Conservation (phyloP, 2,329 filamentous ascomycete genomes). For the Macrophomina pseudophaseolina region DNA sequence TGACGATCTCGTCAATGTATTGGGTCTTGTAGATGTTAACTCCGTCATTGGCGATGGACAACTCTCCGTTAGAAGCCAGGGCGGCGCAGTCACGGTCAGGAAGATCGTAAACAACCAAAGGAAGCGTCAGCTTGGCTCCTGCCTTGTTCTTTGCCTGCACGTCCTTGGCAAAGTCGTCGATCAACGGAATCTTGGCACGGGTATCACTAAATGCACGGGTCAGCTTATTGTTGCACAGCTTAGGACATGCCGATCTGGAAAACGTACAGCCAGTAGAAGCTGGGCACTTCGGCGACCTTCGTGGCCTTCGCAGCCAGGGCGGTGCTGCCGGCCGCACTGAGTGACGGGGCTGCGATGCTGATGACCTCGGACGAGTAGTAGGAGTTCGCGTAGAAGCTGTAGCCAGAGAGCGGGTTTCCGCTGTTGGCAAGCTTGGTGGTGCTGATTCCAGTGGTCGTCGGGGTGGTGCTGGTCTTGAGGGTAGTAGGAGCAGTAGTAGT, state of each 20-base stretch:
- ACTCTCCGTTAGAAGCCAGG: constrained; percentile 67
- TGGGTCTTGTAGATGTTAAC: constrained; percentile 55
- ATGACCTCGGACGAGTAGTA: constrained; percentile 61
- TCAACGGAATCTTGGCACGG: constrained; percentile 54
- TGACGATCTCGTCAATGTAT: constrained; percentile 61
- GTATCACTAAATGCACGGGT: constrained; percentile 46
- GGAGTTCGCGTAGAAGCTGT: constrained; percentile 57
- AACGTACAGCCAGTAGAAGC: constrained; percentile 57
- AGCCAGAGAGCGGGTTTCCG: constrained; percentile 56
- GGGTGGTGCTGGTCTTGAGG: constrained; percentile 29
- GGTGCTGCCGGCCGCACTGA: constrained; percentile 51
- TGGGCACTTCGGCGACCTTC: constrained; percentile 56
- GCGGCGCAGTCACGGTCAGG: constrained; percentile 69
- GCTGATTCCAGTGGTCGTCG: constrained; percentile 23
- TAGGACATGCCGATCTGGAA: constrained; percentile 8
- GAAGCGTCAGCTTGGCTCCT: constrained; percentile 55
- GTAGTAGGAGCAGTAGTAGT: constrained; percentile 29
- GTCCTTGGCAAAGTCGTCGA: constrained; percentile 55
- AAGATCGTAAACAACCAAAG: constrained; percentile 67
- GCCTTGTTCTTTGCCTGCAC: constrained; percentile 55
- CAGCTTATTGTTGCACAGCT: not conserved
- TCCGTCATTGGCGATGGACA: constrained; percentile 59
- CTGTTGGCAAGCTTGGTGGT: constrained; percentile 28
- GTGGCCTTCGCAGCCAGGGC: constrained; percentile 58
- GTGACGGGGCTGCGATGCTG: constrained; percentile 64